These are phyloP conservation scores for Pichia kudriavzevii DNA, from an alignment of 1,139 yeast species.

Conservation along the genomic window DNA sequence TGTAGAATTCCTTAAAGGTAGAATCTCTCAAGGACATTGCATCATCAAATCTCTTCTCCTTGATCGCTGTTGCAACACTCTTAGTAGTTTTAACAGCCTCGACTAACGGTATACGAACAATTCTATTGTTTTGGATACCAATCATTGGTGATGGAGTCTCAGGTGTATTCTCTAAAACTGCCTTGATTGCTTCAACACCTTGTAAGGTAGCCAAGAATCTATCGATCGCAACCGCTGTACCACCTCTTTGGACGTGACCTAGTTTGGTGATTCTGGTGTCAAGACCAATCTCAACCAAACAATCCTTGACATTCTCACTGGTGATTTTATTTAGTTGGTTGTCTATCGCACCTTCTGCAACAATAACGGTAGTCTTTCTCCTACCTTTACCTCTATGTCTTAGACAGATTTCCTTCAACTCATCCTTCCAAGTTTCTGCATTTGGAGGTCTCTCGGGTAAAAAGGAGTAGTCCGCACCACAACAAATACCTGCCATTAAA, in stretches of 20 bases:
- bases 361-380: slow-evolving; percentile 90
- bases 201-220: slow-evolving; percentile 86
- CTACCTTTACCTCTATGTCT: slow-evolving; percentile 84
- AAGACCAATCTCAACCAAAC: slow-evolving; percentile 72
- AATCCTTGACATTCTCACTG: slow-evolving; percentile 70
- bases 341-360: slow-evolving; percentile 96
- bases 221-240: slow-evolving; percentile 92
- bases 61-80: slow-evolving; percentile 81
- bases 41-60: slow-evolving; percentile 65
- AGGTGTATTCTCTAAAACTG: slow-evolving; percentile 81
- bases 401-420: slow-evolving; percentile 59
- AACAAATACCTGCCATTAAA: slow-evolving; percentile 89
- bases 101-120: slow-evolving; percentile 73
- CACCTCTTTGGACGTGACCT: slow-evolving; percentile 98
- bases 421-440: slow-evolving; percentile 63
- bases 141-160: slow-evolving; percentile 94
- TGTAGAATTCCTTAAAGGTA: slow-evolving; percentile 73
- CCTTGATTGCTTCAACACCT: slow-evolving; percentile 96
- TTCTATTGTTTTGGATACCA: slow-evolving; percentile 80
- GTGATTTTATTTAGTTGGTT: slow-evolving; percentile 74
- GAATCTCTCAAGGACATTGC: slow-evolving; percentile 86
- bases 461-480: slow-evolving; percentile 90
- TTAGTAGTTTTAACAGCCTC: slow-evolving; percentile 86
- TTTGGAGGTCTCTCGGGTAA: slow-evolving; percentile 86
- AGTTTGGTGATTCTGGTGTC: slow-evolving; percentile 92